Evolutionary conservation across 768 basidiomycete genomes (phyloP).

Genomic region (Macrolepiota dolichaula): DNA sequence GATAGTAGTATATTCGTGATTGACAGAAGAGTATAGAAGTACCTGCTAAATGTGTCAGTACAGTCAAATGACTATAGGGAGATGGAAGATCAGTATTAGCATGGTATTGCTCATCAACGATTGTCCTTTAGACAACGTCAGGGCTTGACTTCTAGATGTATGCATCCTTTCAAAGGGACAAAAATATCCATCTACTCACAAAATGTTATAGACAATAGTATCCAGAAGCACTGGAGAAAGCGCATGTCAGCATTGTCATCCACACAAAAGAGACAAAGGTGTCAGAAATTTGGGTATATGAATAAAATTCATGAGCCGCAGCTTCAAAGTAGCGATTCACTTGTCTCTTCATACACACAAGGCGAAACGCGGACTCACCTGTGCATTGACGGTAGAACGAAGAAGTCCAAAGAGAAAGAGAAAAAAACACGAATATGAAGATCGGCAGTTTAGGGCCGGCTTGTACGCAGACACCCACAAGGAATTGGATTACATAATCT

Average conservation of each 20-base stretch:
- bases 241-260: conserved; percentile 3
- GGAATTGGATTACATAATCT: conserved; percentile 9
- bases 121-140: conserved; percentile 73
- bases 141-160: conserved; percentile 90
- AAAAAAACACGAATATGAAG: conserved; percentile 16
- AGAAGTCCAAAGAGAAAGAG: conserved; percentile 13
- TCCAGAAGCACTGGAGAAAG: conserved; percentile 12
- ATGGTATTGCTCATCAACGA: conserved; percentile 75
- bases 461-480: not conserved
- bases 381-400: conserved; percentile 14
- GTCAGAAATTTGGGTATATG: conserved; percentile 95
- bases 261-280: conserved; percentile 20
- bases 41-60: conserved; percentile 11
- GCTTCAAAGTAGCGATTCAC: conserved; percentile 92
- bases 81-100: conserved; percentile 73
- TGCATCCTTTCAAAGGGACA: conserved; percentile 46
- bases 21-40: not conserved
- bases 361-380: conserved; percentile 26
- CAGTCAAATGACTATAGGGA: not conserved
- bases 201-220: conserved; percentile 8
- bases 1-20: not conserved
- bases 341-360: conserved; percentile 54
- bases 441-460: conserved; percentile 34
- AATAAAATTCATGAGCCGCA: conserved; percentile 60
- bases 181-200: conserved; percentile 23